These are phyloP conservation scores for Acidomyces sp. DNA, from an alignment of 495 filamentous ascomycete genomes.

Conservation along the genomic window DNA sequence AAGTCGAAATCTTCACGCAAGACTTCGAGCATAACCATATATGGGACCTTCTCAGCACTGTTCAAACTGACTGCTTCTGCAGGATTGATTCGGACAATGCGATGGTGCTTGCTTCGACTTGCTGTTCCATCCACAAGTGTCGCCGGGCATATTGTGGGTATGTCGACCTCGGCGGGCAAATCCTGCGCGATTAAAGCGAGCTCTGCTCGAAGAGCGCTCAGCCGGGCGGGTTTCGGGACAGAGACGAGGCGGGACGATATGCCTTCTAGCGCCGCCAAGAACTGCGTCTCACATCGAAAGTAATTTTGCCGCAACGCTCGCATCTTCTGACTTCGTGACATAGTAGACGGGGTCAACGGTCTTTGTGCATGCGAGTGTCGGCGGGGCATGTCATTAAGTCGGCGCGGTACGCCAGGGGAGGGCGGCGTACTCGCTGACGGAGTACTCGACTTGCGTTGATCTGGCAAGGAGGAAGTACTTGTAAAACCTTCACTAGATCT, in stretches of 20 bases:
- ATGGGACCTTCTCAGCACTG: conserved; percentile 66
- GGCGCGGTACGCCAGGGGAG: conserved; percentile 24
- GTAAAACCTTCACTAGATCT: conserved; percentile 1
- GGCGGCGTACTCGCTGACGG: conserved; percentile 32
- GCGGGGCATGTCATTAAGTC: conserved; percentile 33
- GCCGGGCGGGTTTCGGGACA: conserved; percentile 58
- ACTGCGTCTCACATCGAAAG: conserved; percentile 58
- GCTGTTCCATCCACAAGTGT: conserved; percentile 50
- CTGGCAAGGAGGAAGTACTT: conserved; percentile 56
- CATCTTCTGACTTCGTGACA: conserved; percentile 44
- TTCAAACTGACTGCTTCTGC: conserved; percentile 67
- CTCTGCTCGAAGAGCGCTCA: conserved; percentile 64
- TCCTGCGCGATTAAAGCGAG: conserved; percentile 60
- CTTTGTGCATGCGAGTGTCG: conserved; percentile 36
- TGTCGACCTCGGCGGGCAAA: conserved; percentile 62
- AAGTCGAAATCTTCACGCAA: conserved; percentile 63
- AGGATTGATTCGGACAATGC: conserved; percentile 61
- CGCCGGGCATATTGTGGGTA: conserved; percentile 60
- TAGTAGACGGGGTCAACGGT: conserved; percentile 36
- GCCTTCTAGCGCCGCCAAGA: conserved; percentile 57
- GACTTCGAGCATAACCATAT: conserved; percentile 64
- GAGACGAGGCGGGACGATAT: conserved; percentile 63
- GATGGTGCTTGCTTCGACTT: conserved; percentile 53
- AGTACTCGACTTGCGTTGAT: conserved; percentile 36
- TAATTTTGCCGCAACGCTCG: conserved; percentile 58